Percentiles rank a stretch among this genome's conserved stretches.
These are phyloP conservation scores for Beta macrorhiza DNA, from an alignment of 179 eudicot genomes.

Conservation along the genomic window DNA sequence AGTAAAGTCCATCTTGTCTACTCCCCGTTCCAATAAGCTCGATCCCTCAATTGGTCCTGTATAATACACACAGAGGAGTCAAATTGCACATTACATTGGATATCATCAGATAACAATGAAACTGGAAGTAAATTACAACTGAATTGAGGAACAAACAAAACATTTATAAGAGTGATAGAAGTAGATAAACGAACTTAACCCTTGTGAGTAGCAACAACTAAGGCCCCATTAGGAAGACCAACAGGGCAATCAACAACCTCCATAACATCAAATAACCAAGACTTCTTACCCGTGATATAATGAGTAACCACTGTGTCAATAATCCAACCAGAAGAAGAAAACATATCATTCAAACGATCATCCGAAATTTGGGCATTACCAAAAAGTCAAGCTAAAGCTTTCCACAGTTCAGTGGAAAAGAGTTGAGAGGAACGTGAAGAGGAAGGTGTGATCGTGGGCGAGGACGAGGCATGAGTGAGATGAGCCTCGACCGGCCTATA, in stretches of 20 bases:
- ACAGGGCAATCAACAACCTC: neutral
- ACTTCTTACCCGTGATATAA: neutral
- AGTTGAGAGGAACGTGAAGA: too few relatives aligned
- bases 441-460: too few relatives aligned
- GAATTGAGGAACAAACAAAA: neutral
- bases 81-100: neutral
- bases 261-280: neutral
- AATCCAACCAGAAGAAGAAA: too few relatives aligned
- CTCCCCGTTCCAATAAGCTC: neutral
- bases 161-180: neutral
- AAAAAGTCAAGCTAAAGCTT: too few relatives aligned
- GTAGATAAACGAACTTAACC: neutral
- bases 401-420: too few relatives aligned
- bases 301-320: too few relatives aligned
- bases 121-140: neutral
- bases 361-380: too few relatives aligned
- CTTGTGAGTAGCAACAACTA: neutral
- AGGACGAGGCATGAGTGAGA: too few relatives aligned
- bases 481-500: too few relatives aligned
- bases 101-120: neutral
- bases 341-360: too few relatives aligned
- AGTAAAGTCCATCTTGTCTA: neutral
- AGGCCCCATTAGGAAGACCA: neutral
- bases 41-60: neutral
- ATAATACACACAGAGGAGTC: neutral